These are phyloP conservation scores for Cladobotryum protrusum DNA, from an alignment of 2,329 filamentous ascomycete species.

Conservation along the genomic window DNA sequence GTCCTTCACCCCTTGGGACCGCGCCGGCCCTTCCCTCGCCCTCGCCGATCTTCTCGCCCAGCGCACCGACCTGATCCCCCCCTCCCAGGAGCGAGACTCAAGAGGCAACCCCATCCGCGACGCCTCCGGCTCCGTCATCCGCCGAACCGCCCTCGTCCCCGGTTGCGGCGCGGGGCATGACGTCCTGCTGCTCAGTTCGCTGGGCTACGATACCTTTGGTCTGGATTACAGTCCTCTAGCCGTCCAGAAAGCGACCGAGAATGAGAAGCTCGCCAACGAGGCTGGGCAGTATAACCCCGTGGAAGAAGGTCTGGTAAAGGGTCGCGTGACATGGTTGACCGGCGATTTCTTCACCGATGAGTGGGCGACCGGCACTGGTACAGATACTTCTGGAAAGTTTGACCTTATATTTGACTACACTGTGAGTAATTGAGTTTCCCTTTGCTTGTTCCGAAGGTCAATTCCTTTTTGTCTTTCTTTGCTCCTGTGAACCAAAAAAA, in stretches of 20 bases:
- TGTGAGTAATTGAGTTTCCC: conserved; percentile 31
- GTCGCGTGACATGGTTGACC: conserved; percentile 48
- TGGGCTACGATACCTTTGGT: conserved; percentile 72
- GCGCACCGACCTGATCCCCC: conserved; percentile 38
- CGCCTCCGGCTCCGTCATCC: conserved; percentile 18
- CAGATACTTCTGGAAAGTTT: conserved; percentile 44
- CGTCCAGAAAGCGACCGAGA: conserved; percentile 39
- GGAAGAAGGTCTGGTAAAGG: conserved; percentile 36
- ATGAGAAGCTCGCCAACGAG: conserved; percentile 33
- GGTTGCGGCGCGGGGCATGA: conserved; percentile 82
- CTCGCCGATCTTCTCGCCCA: conserved; percentile 46
- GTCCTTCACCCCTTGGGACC: conserved; percentile 49
- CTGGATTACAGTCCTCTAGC: conserved; percentile 57
- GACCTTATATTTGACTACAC: conserved; percentile 63
- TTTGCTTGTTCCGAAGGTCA: neutral
- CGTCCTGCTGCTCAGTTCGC: conserved; percentile 64
- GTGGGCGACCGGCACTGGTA: conserved; percentile 42
- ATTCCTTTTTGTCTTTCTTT: neutral
- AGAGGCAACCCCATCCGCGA: conserved; percentile 23
- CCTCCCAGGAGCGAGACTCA: conserved; percentile 26
- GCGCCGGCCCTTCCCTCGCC: conserved; percentile 45
- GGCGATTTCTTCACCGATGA: conserved; percentile 63
- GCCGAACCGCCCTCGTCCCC: conserved; percentile 58
- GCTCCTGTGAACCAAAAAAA: neutral
- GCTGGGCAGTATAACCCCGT: conserved; percentile 37